Evolutionary conservation across 2,329 filamentous ascomycete genomes (phyloP).

Genomic region (Pseudovirgaria hyperparasitica): DNA sequence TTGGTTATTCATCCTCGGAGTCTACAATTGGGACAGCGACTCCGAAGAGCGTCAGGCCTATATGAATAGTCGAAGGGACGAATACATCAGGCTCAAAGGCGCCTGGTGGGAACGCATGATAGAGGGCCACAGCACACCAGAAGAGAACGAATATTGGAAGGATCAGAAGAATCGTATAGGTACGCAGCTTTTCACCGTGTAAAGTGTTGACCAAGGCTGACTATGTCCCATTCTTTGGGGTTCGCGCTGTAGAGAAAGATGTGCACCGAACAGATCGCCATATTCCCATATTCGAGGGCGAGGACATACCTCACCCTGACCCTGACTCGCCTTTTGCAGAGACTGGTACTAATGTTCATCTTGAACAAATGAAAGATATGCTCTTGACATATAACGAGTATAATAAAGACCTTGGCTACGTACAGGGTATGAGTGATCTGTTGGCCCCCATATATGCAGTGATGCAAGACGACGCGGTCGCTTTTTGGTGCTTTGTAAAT

Average conservation of each 20-base stretch:
- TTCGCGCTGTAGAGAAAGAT: constrained; percentile 70
- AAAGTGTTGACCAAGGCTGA: too few relatives aligned
- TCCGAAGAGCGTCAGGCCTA: constrained; percentile 72
- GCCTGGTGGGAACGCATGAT: constrained; percentile 93
- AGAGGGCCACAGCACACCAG: constrained; percentile 64
- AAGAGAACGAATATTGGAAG: constrained; percentile 90
- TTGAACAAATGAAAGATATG: constrained; percentile 99
- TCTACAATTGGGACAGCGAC: constrained; percentile 88
- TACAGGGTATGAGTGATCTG: constrained; percentile 97
- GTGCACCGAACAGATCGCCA: constrained; percentile 93
- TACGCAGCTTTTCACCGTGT: constrained; percentile 34
- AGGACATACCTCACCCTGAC: constrained; percentile 93
- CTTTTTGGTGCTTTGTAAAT: constrained; percentile 89
- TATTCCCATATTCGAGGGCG: constrained; percentile 88
- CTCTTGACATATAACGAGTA: constrained; percentile 97
- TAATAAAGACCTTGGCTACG: constrained; percentile 89
- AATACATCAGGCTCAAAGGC: constrained; percentile 87
- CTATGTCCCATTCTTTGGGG: constrained; percentile 41
- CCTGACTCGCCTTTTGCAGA: constrained; percentile 91
- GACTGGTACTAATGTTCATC: constrained; percentile 86
- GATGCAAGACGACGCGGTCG: constrained; percentile 90
- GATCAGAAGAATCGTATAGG: constrained; percentile 89
- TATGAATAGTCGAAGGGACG: constrained; percentile 75
- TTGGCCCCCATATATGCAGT: constrained; percentile 93
- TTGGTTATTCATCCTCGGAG: constrained; percentile 85